Percentiles rank a stretch among this genome's conserved stretches.
Conservation (phyloP, 495 filamentous ascomycete species). For the Xeromyces bisporus region DNA sequence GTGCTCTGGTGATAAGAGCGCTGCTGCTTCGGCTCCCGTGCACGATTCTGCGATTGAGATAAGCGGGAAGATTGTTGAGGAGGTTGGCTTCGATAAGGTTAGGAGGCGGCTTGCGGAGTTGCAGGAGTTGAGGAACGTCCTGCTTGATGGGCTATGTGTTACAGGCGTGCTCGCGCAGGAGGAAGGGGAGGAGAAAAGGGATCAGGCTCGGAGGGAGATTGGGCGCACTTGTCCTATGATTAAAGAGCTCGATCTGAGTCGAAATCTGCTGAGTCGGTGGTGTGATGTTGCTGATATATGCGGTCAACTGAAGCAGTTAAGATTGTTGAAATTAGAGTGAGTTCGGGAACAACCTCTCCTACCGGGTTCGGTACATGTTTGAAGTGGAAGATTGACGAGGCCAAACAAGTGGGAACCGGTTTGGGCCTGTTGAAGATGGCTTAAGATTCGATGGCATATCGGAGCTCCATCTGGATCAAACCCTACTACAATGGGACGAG, state of each 20-base stretch:
- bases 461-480: slow-evolving; percentile 58
- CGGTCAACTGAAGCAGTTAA: slow-evolving; percentile 41
- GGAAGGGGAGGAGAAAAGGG: slow-evolving; percentile 13
- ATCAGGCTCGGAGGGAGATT: slow-evolving; percentile 13
- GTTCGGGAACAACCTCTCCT: slow-evolving; percentile 5
- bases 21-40: slow-evolving; percentile 10
- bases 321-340: slow-evolving; percentile 54
- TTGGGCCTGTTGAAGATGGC: slow-evolving; percentile 31
- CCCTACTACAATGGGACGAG: slow-evolving; percentile 54
- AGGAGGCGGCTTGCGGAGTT: slow-evolving; percentile 59
- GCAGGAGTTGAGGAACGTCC: slow-evolving; percentile 56
- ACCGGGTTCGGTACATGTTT: neutral
- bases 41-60: slow-evolving; percentile 46
- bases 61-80: slow-evolving; percentile 77
- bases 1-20: slow-evolving; percentile 6
- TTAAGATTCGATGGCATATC: slow-evolving; percentile 37
- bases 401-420: slow-evolving; percentile 73
- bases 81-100: slow-evolving; percentile 93
- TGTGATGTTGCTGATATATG: slow-evolving; percentile 53
- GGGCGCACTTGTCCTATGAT: slow-evolving; percentile 39
- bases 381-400: slow-evolving; percentile 1
- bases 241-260: slow-evolving; percentile 67
- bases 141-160: slow-evolving; percentile 62
- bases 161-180: slow-evolving; percentile 21
- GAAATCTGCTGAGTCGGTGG: slow-evolving; percentile 60